Percentiles rank a stretch among this genome's conserved stretches.
Conservation (phyloP, 1,139 yeast genomes). For the Arxiozyma heterogenica region DNA sequence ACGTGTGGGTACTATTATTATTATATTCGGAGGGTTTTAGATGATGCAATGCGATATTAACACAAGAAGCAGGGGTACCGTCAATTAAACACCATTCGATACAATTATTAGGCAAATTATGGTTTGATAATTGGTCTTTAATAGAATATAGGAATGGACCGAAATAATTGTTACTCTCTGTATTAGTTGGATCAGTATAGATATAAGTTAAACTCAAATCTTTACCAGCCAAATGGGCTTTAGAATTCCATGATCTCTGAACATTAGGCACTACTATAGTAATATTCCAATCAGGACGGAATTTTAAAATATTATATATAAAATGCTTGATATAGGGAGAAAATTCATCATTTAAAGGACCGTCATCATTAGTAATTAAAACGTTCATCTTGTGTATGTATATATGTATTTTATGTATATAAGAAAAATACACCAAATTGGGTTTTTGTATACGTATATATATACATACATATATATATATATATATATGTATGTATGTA, state of each 20-base stretch:
- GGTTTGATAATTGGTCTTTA: background rate
- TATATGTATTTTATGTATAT: too few species aligned
- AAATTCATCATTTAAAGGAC: conserved; percentile 72
- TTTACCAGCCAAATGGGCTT: conserved; percentile 90
- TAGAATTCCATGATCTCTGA: conserved; percentile 91
- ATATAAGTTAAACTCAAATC: conserved; percentile 60
- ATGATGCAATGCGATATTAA: conserved; percentile 82
- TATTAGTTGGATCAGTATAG: conserved; percentile 41
- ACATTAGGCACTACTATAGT: conserved; percentile 76
- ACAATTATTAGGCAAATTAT: conserved; percentile 31
- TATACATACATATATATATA: too few species aligned
- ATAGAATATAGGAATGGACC: conserved; percentile 50
- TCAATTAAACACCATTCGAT: conserved; percentile 82
- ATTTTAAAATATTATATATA: conserved; percentile 54
- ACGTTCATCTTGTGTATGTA: conserved; percentile 15
- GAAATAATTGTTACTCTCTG: conserved; percentile 40
- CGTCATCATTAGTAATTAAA: conserved; percentile 81
- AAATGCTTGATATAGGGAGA: conserved; percentile 83
- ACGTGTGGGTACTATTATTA: too few species aligned
- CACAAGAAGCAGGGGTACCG: conserved; percentile 94
- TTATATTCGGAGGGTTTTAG: conserved; percentile 28
- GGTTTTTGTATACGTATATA: too few species aligned
- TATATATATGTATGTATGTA: too few species aligned
- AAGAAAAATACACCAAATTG: too few species aligned
- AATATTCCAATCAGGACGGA: conserved; percentile 70